Evolutionary conservation across 163 green algal species (phyloP), one percentile per base, ranked within the genome.

Genomic region (Scenedesmus sp.): DNA sequence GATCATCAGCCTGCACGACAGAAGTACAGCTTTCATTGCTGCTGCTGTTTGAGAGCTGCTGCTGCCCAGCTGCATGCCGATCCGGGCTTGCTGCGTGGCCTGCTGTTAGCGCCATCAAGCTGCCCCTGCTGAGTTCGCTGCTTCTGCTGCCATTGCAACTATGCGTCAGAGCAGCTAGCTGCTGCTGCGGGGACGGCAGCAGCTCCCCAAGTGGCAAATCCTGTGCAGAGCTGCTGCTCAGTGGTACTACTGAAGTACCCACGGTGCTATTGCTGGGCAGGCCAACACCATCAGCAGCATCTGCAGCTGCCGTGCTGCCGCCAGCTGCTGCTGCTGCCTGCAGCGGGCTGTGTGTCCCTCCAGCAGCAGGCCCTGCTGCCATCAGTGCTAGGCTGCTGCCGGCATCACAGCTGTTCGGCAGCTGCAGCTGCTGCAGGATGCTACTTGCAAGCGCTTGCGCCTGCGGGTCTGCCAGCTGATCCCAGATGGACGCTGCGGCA

Each of bases 341-440:
- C 52, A 8, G 85, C 60, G 46, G 67, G 82, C 20, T 77, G 59
- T 4, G 62, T 67, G 82, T 16, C 23, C 9, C 83, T 46, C 10
- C 81, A 64, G 54, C 52, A 8, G 55, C 82, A 57, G 83, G 3
- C 23, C 23, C 62, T 77, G 85, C 85, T 52, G 87, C 87, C 46
- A 86, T 91, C 7, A 74, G 13, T 1, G 20, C 67, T 12, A 84
- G 5, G 86, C 66, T 67, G 70, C 66, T 84, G 86, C 66, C 18
- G 13, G 52, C 52, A 62, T 86, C 81, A 12, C 52, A 18, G 79
- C 79, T 79, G 70, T 74, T 3, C 83, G 70, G 66, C 67, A 79
- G 16, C 15, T 90, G 86, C 66, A 90, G 86, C 62, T 90, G 86
- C 86, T 70, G 46, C 46, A 90, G 67, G 4, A 91, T 70, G 73